These are phyloP conservation scores for Leccinum arenicola DNA, from an alignment of 768 basidiomycete genomes.

Conservation along the genomic window DNA sequence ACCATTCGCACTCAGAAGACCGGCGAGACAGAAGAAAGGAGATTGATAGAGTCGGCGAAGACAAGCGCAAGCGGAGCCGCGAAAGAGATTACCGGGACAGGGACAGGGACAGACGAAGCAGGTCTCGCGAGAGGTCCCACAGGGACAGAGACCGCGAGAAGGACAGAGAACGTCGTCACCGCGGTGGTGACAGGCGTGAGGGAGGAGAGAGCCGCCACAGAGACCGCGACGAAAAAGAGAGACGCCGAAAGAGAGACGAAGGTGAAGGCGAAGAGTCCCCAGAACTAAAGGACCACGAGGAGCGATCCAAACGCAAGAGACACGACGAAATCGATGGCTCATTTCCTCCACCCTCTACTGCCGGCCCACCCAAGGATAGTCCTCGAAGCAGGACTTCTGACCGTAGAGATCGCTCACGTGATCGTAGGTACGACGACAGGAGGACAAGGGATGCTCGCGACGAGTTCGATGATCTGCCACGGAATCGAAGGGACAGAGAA, in stretches of 20 bases:
- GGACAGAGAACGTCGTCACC: constrained; percentile 41
- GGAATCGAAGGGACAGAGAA: constrained; percentile 42
- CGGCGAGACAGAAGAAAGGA: constrained; percentile 43
- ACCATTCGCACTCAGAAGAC: constrained; percentile 69
- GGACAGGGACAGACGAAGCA: constrained; percentile 43
- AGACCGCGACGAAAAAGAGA: constrained; percentile 47
- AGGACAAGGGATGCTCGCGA: constrained; percentile 47
- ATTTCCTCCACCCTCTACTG: constrained; percentile 37
- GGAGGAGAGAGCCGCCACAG: constrained; percentile 55
- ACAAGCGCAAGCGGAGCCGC: constrained; percentile 60
- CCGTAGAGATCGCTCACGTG: constrained; percentile 48
- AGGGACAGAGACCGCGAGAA: constrained; percentile 35
- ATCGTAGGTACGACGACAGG: constrained; percentile 56
- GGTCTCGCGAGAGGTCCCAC: constrained; percentile 51
- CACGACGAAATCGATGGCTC: constrained; percentile 52
- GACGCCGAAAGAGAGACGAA: constrained; percentile 71
- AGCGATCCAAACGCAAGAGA: constrained; percentile 64
- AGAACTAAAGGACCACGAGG: constrained; percentile 46
- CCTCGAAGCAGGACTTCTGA: constrained; percentile 45
- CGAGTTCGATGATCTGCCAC: constrained; percentile 57
- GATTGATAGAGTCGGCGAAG: constrained; percentile 54
- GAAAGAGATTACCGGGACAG: constrained; percentile 50
- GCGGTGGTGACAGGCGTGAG: constrained; percentile 46
- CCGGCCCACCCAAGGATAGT: constrained; percentile 42
- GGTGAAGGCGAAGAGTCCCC: constrained; percentile 50